These are phyloP conservation scores for Leishmania tarentolae DNA, from an alignment of 208 protist genomes.

Conservation along the genomic window DNA sequence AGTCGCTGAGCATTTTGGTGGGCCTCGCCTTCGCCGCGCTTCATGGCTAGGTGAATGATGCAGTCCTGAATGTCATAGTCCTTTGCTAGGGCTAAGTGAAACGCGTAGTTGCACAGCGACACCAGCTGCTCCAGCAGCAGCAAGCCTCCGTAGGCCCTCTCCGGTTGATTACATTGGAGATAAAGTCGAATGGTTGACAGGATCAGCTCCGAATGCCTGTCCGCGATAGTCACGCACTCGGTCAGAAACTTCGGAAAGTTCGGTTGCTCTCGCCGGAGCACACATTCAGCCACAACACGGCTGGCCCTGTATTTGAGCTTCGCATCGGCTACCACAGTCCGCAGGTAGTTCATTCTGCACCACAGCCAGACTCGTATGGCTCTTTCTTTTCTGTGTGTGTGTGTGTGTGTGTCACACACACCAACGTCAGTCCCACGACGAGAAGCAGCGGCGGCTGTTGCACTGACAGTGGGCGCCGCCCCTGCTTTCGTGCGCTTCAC, in stretches of 20 bases:
- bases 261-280: constrained; percentile 23
- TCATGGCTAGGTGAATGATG: constrained; percentile 58
- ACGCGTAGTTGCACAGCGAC: constrained; percentile 65
- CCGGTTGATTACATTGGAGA: constrained; percentile 33
- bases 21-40: constrained; percentile 47
- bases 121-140: constrained; percentile 81
- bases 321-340: constrained; percentile 46
- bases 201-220: constrained; percentile 58
- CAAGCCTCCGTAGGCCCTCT: constrained; percentile 50
- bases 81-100: constrained; percentile 73
- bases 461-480: not conserved
- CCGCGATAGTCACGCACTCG: constrained; percentile 59
- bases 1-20: constrained; percentile 66
- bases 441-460: not conserved
- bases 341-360: constrained; percentile 69
- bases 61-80: constrained; percentile 59
- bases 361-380: not conserved
- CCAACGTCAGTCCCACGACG: not conserved
- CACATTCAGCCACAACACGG: constrained; percentile 44
- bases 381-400: not conserved
- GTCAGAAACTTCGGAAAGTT: constrained; percentile 24
- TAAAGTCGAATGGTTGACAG: constrained; percentile 46
- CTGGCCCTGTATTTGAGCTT: constrained; percentile 55
- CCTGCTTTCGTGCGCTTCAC: not conserved
- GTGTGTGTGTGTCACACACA: not conserved